Evolutionary conservation across 2,329 filamentous ascomycete genomes (phyloP).

Genomic region (Fusarium sulawesiense): DNA sequence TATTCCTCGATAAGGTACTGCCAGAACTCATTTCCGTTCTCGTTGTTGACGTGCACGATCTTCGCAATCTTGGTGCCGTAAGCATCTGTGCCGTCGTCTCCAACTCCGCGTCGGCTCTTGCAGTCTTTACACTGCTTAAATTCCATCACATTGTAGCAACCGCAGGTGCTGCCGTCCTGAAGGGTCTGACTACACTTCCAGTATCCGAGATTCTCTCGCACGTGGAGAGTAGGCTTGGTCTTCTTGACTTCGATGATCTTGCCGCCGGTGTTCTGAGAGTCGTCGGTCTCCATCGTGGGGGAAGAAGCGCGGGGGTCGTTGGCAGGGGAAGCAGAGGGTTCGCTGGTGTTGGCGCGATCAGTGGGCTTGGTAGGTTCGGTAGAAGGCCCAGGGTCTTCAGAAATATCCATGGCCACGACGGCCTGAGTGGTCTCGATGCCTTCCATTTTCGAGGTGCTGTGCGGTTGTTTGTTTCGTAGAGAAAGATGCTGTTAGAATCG

Average conservation of each 20-base stretch:
- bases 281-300: background rate
- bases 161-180: slow-evolving; percentile 16
- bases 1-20: slow-evolving; percentile 9
- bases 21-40: slow-evolving; percentile 25
- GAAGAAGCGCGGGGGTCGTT: background rate
- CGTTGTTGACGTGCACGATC: slow-evolving; percentile 21
- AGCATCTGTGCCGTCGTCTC: slow-evolving; percentile 28
- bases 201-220: slow-evolving; percentile 23
- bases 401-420: slow-evolving; percentile 13
- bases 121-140: slow-evolving; percentile 28
- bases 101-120: slow-evolving; percentile 25
- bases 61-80: slow-evolving; percentile 28
- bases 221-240: slow-evolving; percentile 13
- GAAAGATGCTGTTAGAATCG: background rate
- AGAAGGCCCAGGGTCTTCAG: slow-evolving; percentile 5
- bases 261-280: background rate
- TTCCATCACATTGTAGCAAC: slow-evolving; percentile 19
- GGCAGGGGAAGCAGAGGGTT: background rate
- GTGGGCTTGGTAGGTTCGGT: background rate
- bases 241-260: slow-evolving; percentile 13
- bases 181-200: slow-evolving; percentile 33
- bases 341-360: background rate
- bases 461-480: background rate
- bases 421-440: slow-evolving; percentile 7
- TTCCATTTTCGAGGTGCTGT: slow-evolving; percentile 8